Percentiles rank a stretch among this genome's conserved stretches.
Evolutionary conservation across 225 moss, liverwort and hornwort genomes (phyloP).

Genomic region (Physcomitrium patens): DNA sequence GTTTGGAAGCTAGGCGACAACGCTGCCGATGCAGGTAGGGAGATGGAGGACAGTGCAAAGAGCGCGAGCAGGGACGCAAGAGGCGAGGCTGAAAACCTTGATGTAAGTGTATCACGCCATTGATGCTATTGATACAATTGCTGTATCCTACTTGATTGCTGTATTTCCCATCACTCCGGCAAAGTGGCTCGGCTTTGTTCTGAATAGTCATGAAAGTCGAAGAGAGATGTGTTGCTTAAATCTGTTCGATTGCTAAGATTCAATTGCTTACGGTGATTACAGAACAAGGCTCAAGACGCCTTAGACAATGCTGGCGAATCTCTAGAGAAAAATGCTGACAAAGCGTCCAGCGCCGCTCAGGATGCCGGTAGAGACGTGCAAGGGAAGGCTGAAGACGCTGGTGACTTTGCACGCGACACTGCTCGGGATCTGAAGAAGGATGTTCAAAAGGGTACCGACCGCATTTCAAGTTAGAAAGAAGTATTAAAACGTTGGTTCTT

Average conservation of each 20-base stretch:
- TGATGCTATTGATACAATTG: neutral
- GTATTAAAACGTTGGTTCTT: too few relatives aligned
- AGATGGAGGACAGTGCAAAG: constrained; percentile 13
- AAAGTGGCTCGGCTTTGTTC: too few relatives aligned
- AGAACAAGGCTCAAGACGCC: neutral
- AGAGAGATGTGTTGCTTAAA: neutral
- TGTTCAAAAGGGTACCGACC: neutral
- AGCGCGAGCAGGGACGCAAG: constrained; percentile 6
- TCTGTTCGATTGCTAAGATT: neutral
- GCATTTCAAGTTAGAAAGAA: neutral
- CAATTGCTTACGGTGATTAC: too few relatives aligned
- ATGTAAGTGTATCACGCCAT: neutral
- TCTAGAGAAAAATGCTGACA: constrained; percentile 9
- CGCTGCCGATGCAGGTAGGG: constrained; percentile 15
- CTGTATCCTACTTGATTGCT: neutral
- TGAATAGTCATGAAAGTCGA: too few relatives aligned
- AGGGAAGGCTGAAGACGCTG: neutral
- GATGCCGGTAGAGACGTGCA: constrained; percentile 14
- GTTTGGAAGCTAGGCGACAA: constrained; percentile 22
- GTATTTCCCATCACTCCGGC: too few relatives aligned
- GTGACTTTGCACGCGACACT: constrained; percentile 11
- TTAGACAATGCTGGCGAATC: too few relatives aligned
- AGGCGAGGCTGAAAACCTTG: constrained; percentile 9
- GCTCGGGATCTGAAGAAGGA: neutral
- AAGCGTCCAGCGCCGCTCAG: constrained; percentile 1